Percentiles rank a stretch among this genome's conserved stretches.
Conservation (phyloP, 2,329 filamentous ascomycete species). For the Colletotrichum brevisporum region DNA sequence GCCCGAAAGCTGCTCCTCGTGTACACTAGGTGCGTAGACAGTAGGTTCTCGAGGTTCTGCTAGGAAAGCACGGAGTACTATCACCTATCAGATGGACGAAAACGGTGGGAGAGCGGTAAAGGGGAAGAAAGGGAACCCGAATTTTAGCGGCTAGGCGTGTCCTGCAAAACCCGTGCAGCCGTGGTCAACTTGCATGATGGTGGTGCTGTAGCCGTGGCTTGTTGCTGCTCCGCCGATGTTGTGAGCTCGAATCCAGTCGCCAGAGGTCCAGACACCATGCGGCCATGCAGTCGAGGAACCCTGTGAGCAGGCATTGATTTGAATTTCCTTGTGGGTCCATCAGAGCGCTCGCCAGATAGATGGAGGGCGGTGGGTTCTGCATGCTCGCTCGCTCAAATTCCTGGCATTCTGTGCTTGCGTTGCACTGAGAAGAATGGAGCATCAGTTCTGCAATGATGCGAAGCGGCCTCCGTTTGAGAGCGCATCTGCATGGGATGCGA, state of each 20-base stretch:
- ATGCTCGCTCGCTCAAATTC: slow-evolving; percentile 22
- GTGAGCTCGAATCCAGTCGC: neutral
- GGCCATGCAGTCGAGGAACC: slow-evolving; percentile 30
- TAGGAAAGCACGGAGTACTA: neutral
- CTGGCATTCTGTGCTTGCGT: slow-evolving; percentile 24
- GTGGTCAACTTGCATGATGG: slow-evolving; percentile 9
- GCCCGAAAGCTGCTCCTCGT: neutral
- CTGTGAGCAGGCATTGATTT: slow-evolving; percentile 40
- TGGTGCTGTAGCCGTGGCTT: slow-evolving; percentile 12
- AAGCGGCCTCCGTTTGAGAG: slow-evolving; percentile 32
- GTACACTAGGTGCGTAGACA: too few relatives aligned
- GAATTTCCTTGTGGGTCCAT: slow-evolving; percentile 35
- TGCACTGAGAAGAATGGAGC: slow-evolving; percentile 36
- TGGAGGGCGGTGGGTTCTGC: slow-evolving; percentile 32
- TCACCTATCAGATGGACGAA: neutral
- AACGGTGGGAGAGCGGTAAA: slow-evolving; percentile 6
- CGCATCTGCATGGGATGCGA: slow-evolving; percentile 20
- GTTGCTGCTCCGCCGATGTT: slow-evolving; percentile 12
- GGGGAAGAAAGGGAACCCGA: neutral
- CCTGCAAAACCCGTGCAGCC: slow-evolving; percentile 15
- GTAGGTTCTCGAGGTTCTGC: neutral
- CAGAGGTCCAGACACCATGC: slow-evolving; percentile 1
- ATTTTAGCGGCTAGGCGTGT: slow-evolving; percentile 30
- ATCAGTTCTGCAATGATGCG: slow-evolving; percentile 21
- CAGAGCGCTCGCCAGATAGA: slow-evolving; percentile 31